Percentiles rank a stretch among this genome's conserved stretches.
Evolutionary conservation across 352 stramenopile species (phyloP).

Genomic region (Plasmopara viticola): DNA sequence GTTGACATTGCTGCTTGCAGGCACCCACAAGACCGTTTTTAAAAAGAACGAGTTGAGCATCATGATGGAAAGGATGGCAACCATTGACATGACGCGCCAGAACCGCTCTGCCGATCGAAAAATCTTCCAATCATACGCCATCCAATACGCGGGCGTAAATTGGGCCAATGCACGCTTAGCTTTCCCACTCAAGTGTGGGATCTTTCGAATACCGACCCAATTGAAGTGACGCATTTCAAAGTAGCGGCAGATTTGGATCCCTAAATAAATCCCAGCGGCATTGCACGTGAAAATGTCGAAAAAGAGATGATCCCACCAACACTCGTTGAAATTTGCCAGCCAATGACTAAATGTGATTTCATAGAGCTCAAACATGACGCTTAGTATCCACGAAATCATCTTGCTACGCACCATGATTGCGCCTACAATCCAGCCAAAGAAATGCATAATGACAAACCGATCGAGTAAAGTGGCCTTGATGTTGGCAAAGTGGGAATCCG

Average conservation of each 20-base stretch:
- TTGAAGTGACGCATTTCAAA: constrained; percentile 88
- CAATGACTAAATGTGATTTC: constrained; percentile 88
- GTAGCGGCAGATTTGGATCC: constrained; percentile 82
- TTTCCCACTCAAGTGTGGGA: constrained; percentile 73
- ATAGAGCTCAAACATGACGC: constrained; percentile 83
- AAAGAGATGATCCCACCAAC: constrained; percentile 94
- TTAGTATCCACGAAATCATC: constrained; percentile 77
- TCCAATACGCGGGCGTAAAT: constrained; percentile 89
- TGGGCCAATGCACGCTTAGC: constrained; percentile 76
- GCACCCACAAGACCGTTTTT: constrained; percentile 89
- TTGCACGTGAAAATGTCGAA: constrained; percentile 93
- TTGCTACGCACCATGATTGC: constrained; percentile 82
- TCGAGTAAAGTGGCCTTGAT: constrained; percentile 77
- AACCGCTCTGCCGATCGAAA: constrained; percentile 89
- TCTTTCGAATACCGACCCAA: constrained; percentile 85
- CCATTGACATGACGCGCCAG: constrained; percentile 85
- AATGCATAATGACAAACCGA: constrained; percentile 88
- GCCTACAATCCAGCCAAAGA: constrained; percentile 86
- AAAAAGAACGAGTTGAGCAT: constrained; percentile 96
- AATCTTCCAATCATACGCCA: constrained; percentile 91
- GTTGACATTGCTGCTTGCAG: constrained; percentile 75
- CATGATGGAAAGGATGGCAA: constrained; percentile 88
- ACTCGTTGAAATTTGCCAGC: constrained; percentile 93
- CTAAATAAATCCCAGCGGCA: constrained; percentile 85
- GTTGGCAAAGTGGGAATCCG: constrained; percentile 71